These are phyloP conservation scores for Russula abietina DNA, from an alignment of 768 basidiomycete species.

Conservation along the genomic window DNA sequence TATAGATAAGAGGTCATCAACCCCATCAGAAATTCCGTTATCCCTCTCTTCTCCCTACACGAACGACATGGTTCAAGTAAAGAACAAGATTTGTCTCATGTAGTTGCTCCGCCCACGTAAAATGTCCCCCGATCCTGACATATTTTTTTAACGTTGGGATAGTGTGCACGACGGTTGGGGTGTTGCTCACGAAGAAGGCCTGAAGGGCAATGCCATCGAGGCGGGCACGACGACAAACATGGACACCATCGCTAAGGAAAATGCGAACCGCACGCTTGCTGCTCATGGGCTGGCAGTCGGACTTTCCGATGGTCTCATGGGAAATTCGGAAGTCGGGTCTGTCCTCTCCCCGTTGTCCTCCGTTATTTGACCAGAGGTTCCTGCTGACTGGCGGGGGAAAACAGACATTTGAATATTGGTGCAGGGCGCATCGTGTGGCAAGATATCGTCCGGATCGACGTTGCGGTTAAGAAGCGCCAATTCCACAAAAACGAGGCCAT, in stretches of 20 bases:
- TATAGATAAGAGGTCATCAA: no score
- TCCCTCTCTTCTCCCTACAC: neutral
- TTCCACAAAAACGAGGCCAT: slow-evolving; percentile 78
- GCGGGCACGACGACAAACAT: slow-evolving; percentile 82
- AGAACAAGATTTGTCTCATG: slow-evolving; percentile 92
- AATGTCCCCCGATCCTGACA: neutral
- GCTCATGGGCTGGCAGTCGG: slow-evolving; percentile 94
- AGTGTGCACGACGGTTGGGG: slow-evolving; percentile 99
- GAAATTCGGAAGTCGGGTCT: slow-evolving; percentile 95
- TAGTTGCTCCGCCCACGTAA: slow-evolving; percentile 29
- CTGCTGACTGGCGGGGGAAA: slow-evolving; percentile 7
- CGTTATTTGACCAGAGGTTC: neutral
- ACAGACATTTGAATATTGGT: slow-evolving; percentile 91
- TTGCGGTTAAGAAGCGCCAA: slow-evolving; percentile 79
- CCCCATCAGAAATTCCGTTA: neutral
- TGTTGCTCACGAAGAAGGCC: slow-evolving; percentile 56
- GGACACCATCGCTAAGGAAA: slow-evolving; percentile 76
- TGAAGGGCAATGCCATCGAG: slow-evolving; percentile 84
- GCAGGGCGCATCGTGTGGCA: slow-evolving; percentile 97
- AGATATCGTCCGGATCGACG: slow-evolving; percentile 93
- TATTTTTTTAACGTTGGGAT: neutral
- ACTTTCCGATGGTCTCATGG: slow-evolving; percentile 91
- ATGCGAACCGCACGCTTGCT: slow-evolving; percentile 63
- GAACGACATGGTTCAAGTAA: slow-evolving; percentile 47
- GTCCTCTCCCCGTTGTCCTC: slow-evolving; percentile 29